Percentiles rank a stretch among this genome's conserved stretches.
phyloP scores from a whole-genome alignment of 768 basidiomycete genomes.

The Coprinopsis cinerea region DNA sequence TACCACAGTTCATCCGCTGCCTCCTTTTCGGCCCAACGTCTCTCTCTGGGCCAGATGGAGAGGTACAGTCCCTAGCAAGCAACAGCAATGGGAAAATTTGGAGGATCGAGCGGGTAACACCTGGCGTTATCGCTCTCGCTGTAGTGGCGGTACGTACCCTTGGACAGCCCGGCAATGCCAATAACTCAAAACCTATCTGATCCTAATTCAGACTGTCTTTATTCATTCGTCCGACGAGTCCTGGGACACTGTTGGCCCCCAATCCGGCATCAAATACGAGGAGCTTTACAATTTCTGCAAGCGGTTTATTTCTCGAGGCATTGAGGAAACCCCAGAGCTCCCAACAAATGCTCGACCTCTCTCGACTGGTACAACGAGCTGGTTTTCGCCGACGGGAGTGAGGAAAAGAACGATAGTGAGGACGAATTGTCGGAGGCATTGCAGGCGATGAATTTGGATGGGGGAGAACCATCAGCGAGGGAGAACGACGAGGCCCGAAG shows the following conservation, averaged over 20 bases:
- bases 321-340: not conserved
- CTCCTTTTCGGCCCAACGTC: too few species aligned
- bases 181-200: not conserved
- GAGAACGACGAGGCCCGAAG: too few species aligned
- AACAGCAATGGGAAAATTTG: not conserved
- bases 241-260: not conserved
- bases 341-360: too few species aligned
- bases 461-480: too few species aligned
- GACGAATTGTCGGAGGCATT: too few species aligned
- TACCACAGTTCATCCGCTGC: too few species aligned
- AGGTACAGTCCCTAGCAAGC: not conserved
- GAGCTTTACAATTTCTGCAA: not conserved
- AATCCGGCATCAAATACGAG: not conserved
- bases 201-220: not conserved
- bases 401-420: too few species aligned
- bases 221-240: not conserved
- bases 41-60: too few species aligned
- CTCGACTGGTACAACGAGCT: too few species aligned
- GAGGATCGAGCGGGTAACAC: not conserved
- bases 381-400: too few species aligned
- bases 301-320: not conserved
- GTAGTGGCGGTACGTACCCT: not conserved
- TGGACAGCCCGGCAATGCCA: not conserved
- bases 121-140: not conserved
- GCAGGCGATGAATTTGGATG: too few species aligned